These are phyloP conservation scores for Hymenoscyphus infarciens DNA, from an alignment of 2,329 filamentous ascomycete genomes.

Conservation along the genomic window DNA sequence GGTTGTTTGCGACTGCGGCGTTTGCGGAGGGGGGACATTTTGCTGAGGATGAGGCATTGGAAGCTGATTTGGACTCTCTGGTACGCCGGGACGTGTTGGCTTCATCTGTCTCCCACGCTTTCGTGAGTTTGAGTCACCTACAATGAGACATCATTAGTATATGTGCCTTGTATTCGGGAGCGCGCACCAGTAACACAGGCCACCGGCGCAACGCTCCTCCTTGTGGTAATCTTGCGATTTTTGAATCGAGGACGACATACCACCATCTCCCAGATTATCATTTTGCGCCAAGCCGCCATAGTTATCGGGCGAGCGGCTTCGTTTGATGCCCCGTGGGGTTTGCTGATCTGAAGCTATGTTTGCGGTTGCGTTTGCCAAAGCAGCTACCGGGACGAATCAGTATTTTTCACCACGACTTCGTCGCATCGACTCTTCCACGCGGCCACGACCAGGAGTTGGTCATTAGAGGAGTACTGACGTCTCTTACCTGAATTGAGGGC, in stretches of 20 bases:
- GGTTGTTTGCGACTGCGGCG: constrained; percentile 44
- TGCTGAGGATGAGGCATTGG: constrained; percentile 45
- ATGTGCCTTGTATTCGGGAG: constrained; percentile 16
- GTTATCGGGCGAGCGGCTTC: constrained; percentile 65
- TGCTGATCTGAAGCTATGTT: constrained; percentile 49
- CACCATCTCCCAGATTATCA: constrained; percentile 64
- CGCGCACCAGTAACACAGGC: constrained; percentile 31
- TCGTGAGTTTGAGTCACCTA: constrained; percentile 42
- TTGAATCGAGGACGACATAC: constrained; percentile 52
- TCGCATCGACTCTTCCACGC: constrained; percentile 8
- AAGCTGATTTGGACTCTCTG: constrained; percentile 55
- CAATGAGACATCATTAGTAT: constrained; percentile 28
- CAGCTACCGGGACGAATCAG: constrained; percentile 29
- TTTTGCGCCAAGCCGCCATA: constrained; percentile 53
- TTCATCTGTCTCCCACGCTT: constrained; percentile 38
- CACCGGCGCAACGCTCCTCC: constrained; percentile 20
- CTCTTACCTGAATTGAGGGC: constrained; percentile 74
- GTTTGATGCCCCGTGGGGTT: constrained; percentile 69
- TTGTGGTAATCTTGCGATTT: constrained; percentile 14
- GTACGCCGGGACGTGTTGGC: constrained; percentile 41
- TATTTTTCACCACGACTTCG: constrained; percentile 6
- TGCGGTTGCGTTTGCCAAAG: constrained; percentile 34
- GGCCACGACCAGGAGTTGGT: constrained; percentile 14
- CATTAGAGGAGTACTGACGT: constrained; percentile 13
- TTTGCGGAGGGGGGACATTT: constrained; percentile 45